Evolutionary conservation across 139 green algal species (phyloP), one percentile per base, ranked within the genome.

Genomic region (Pleodorina starrii): DNA sequence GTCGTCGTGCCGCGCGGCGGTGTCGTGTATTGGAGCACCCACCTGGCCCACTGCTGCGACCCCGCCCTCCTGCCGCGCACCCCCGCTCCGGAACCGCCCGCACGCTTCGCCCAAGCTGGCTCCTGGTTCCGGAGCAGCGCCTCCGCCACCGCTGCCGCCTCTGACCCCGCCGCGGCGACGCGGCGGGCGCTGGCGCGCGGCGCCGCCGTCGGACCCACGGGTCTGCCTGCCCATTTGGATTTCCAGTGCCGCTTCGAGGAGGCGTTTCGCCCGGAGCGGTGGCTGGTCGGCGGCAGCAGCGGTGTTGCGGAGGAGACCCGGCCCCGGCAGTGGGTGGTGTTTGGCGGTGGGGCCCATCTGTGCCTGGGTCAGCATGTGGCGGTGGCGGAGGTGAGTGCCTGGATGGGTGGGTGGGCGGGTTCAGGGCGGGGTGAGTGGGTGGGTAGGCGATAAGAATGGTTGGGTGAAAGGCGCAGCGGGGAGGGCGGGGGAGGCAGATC

Each of bases 191-290:
- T 84, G 32, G 29, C 75, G 44, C 75, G 75, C 25, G 32, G 17
- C 44, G 42, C 35, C 27, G 42, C 35, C 27, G 14, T 23, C 29
- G 48, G 48, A 50, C 76, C 76, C 35, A 69, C 76, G 35, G 79
- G 79, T 48, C 79, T 86, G 38, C 79, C 79, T 32, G 38, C 79
- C 1, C 79, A 86, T 54, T 25, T 86, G 57, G 79, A 86, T 38
- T 86, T 51, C 79, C 46, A 42, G 38, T 29, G 4, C 38, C 40
- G 79, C 12, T 74, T 86, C 54, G 57, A 75, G 1, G 82, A 88
- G 82, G 82, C 82, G 7, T 88, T 88, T 43, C 63, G 68, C 40
- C 82, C 82, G 27, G 82, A 88, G 82, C 40, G 82, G 35, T 88
- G 82, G 82, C 63, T 80, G 25, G 32, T 0, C 25, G 82, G n/a